These are phyloP conservation scores for Lichtheimia ramosa DNA, from an alignment of 371 early-diverging fungal species.

Conservation along the genomic window DNA sequence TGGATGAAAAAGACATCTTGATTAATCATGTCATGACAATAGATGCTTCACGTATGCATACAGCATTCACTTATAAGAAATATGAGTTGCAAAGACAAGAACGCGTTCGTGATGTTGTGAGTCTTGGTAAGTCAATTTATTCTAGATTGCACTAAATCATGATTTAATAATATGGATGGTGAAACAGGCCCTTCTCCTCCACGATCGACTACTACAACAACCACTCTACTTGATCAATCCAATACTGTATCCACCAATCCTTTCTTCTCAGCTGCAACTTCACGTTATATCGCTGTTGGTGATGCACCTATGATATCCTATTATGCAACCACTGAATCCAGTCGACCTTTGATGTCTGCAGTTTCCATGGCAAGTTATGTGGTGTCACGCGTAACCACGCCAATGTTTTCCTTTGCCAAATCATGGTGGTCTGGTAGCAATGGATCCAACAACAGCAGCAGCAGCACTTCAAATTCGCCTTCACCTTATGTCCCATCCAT, in stretches of 20 bases:
- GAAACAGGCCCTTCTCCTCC: constrained; percentile 29
- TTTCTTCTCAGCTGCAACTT: constrained; percentile 42
- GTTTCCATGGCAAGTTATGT: constrained; percentile 61
- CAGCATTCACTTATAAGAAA: constrained; percentile 61
- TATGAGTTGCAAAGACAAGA: constrained; percentile 60
- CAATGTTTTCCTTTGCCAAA: constrained; percentile 63
- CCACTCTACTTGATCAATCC: constrained; percentile 19
- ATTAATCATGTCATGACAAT: background rate
- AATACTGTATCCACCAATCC: constrained; percentile 29
- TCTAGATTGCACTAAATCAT: background rate
- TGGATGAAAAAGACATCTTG: background rate
- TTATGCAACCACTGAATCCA: constrained; percentile 56
- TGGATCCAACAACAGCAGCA: background rate
- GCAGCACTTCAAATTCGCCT: constrained; percentile 30
- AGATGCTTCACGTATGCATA: constrained; percentile 50
- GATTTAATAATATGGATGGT: background rate
- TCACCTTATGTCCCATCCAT: constrained; percentile 45
- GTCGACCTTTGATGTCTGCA: constrained; percentile 55
- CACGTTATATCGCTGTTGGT: constrained; percentile 60
- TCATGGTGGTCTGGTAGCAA: constrained; percentile 52
- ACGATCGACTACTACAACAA: constrained; percentile 6
- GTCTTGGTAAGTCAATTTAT: constrained; percentile 39
- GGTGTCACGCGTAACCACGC: constrained; percentile 55
- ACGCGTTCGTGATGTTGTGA: constrained; percentile 48
- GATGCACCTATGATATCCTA: constrained; percentile 59